Evolutionary conservation across 495 filamentous ascomycete species (phyloP), one percentile per base, ranked within the genome.

Genomic region (Letharia columbiana): DNA sequence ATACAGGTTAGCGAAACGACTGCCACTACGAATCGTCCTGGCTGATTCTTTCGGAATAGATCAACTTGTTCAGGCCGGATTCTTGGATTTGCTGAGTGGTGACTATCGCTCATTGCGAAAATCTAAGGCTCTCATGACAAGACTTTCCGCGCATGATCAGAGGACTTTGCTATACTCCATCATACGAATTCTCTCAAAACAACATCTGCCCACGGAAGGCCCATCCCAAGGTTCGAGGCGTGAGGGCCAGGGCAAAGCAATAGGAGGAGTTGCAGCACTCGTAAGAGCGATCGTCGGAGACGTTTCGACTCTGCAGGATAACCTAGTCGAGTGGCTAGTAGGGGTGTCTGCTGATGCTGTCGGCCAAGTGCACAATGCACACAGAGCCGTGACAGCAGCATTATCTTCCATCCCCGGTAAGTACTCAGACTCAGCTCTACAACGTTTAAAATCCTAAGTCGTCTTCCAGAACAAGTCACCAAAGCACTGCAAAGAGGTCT

Each of bases 261-360:
- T 82, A 6, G 62, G 73, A 54, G 77, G 76, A 17, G 73, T 80
- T 35, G 78, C 81, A 15, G 77, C 78, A 18, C 62, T 86, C 12
- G 72, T 81, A 31, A 69, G 72, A 37, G 50, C 54, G 2, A 28
- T 83, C 18, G 67, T 80, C 20, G 73, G 69, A 45, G 74, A 78
- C 17, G 69, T 74, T 41, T 41, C 74, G 23, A 60, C 66, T 47
- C 63, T 84, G 28, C 80, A 80, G 67, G 78, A 76, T 35, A 75
- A 86, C 65, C 74, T 94, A 9, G 71, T 86, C n/a, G 80, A 84
- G 42, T 94, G 90, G 90, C 75, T 94, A 37, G 79, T 82, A 62
- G 79, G 79, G 20, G 80, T 82, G 63, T 88, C 85, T 17, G 87
- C 86, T 3, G 85, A 84, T 37, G 89, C 87, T 11, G 71, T 88